phyloP scores from a whole-genome alignment of 768 basidiomycete genomes.

The Mycena albidolilacea region DNA sequence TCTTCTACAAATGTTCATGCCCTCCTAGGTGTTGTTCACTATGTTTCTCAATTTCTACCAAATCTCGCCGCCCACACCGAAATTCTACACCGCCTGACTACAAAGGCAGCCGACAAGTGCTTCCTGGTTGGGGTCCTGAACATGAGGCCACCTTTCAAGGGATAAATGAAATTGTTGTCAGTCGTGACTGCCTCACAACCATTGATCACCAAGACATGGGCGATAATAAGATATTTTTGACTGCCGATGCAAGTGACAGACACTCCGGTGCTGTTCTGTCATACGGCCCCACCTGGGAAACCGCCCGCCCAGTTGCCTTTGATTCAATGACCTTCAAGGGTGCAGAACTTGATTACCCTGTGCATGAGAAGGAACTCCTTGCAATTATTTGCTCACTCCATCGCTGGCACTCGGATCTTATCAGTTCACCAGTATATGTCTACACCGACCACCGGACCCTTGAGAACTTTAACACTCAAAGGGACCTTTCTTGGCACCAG shows the following conservation, averaged over 20 bases:
- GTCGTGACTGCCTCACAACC: neutral
- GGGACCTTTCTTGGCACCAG: neutral
- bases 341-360: neutral
- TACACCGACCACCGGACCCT: conserved; percentile 6
- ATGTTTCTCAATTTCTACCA: neutral
- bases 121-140: too few species aligned
- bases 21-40: neutral
- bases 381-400: neutral
- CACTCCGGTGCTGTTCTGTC: neutral
- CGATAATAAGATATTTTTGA: neutral
- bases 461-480: neutral
- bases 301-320: neutral
- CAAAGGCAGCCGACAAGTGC: too few species aligned
- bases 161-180: neutral
- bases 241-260: neutral
- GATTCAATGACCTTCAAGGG: conserved; percentile 7
- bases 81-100: too few species aligned
- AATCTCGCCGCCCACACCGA: neutral
- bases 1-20: neutral
- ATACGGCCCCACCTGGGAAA: neutral
- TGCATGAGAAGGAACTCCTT: conserved; percentile 1
- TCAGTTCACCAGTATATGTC: neutral
- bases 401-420: neutral
- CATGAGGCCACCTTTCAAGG: neutral
- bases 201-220: conserved; percentile 3